Evolutionary conservation across 768 basidiomycete genomes (phyloP).

Genomic region (Pleurotus tuber-regium): DNA sequence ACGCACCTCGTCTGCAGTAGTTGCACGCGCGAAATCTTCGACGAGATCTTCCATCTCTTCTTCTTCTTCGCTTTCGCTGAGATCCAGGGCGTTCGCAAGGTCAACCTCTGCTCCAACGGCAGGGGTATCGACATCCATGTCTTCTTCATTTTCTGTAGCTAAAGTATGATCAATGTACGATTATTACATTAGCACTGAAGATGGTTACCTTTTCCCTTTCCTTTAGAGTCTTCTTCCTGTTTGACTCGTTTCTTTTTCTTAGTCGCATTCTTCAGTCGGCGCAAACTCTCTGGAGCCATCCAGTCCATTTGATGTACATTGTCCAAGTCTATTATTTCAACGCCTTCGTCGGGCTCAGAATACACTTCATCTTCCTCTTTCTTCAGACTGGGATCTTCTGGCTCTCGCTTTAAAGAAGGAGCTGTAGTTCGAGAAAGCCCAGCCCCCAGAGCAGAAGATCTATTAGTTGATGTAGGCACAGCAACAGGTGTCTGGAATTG

Average conservation of each 20-base stretch:
- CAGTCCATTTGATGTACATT: slow-evolving; percentile 77
- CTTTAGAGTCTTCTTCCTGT: slow-evolving; percentile 36
- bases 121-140: slow-evolving; percentile 4
- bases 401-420: slow-evolving; percentile 47
- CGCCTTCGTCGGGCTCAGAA: slow-evolving; percentile 85
- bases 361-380: slow-evolving; percentile 63
- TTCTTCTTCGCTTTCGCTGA: slow-evolving; percentile 76
- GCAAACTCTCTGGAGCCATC: slow-evolving; percentile 82
- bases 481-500: slow-evolving; percentile 47
- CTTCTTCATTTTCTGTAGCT: slow-evolving; percentile 5
- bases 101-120: slow-evolving; percentile 36
- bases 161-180: background rate
- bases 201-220: slow-evolving; percentile 29
- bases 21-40: slow-evolving; percentile 57
- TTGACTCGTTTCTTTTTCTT: slow-evolving; percentile 40
- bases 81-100: slow-evolving; percentile 58
- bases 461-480: slow-evolving; percentile 1
- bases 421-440: slow-evolving; percentile 49
- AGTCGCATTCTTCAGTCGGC: slow-evolving; percentile 37
- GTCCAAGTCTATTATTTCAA: slow-evolving; percentile 85
- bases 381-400: slow-evolving; percentile 24
- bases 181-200: background rate
- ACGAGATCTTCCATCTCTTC: slow-evolving; percentile 77
- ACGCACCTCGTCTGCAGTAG: slow-evolving; percentile 38
- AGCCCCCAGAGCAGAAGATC: slow-evolving; percentile 38